Conservation (phyloP, 2,329 filamentous ascomycete species). For the Colletotrichum chrysophilum region DNA sequence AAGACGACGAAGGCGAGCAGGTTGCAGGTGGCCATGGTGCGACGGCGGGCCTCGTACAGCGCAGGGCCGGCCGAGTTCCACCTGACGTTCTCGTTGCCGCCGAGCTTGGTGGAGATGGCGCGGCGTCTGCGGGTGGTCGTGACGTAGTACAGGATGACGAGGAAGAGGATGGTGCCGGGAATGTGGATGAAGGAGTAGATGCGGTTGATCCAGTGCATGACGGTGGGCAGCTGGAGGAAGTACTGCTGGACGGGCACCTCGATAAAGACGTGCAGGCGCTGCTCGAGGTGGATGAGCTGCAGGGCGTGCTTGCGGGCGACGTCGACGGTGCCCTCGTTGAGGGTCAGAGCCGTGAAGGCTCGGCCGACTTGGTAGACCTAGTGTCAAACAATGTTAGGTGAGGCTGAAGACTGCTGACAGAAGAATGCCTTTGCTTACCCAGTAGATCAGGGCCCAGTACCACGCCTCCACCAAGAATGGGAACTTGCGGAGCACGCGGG, state of each 20-base stretch:
- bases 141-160: slow-evolving; percentile 69
- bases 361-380: slow-evolving; percentile 78
- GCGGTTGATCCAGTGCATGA: slow-evolving; percentile 74
- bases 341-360: slow-evolving; percentile 72
- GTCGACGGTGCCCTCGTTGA: slow-evolving; percentile 71
- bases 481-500: slow-evolving; percentile 68
- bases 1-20: slow-evolving; percentile 59
- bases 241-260: slow-evolving; percentile 66
- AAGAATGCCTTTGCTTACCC: slow-evolving; percentile 61
- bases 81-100: slow-evolving; percentile 29
- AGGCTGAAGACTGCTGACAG: neutral
- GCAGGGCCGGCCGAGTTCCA: slow-evolving; percentile 41
- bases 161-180: slow-evolving; percentile 75
- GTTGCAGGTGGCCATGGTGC: slow-evolving; percentile 62
- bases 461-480: slow-evolving; percentile 78
- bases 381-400: neutral
- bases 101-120: slow-evolving; percentile 29
- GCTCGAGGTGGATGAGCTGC: slow-evolving; percentile 70
- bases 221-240: slow-evolving; percentile 52
- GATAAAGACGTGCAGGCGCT: slow-evolving; percentile 67
- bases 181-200: slow-evolving; percentile 82
- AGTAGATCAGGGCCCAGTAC: slow-evolving; percentile 81
- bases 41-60: slow-evolving; percentile 59
- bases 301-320: slow-evolving; percentile 73
- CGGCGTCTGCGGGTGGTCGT: slow-evolving; percentile 66